Conservation (phyloP, 306 rosid species). For the Gillenia trifoliata region DNA sequence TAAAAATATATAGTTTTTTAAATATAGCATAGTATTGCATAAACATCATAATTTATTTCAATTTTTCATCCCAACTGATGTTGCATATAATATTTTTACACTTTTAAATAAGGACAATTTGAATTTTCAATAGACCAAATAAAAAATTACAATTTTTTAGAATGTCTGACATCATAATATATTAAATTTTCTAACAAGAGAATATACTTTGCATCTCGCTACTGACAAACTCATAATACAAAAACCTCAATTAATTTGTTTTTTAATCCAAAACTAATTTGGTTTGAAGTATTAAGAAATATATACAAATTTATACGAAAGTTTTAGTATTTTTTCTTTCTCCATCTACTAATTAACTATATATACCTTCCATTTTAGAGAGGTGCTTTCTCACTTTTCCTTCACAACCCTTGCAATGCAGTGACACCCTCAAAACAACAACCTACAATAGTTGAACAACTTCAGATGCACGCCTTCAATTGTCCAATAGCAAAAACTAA, state of each 20-base stretch:
- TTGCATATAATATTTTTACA: not conserved
- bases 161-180: not conserved
- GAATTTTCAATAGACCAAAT: not conserved
- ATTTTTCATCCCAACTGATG: not conserved
- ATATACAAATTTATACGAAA: not conserved
- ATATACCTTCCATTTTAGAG: slow-evolving; percentile 82
- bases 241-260: too few relatives aligned
- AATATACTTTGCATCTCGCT: not conserved
- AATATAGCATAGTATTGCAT: not conserved
- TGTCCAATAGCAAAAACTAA: not conserved
- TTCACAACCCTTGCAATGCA: slow-evolving; percentile 90
- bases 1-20: too few relatives aligned
- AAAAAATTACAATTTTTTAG: too few relatives aligned
- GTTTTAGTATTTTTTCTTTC: not conserved
- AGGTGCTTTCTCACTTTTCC: slow-evolving; percentile 77
- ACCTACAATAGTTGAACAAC: slow-evolving; percentile 31
- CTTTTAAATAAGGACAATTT: not conserved
- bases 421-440: slow-evolving; percentile 72
- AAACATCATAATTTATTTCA: not conserved
- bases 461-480: not conserved
- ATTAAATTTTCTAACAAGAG: not conserved
- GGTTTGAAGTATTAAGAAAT: not conserved
- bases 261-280: not conserved
- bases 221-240: not conserved
- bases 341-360: not conserved